Conservation (phyloP, 2,329 filamentous ascomycete species). For the Penicillium sp. region DNA sequence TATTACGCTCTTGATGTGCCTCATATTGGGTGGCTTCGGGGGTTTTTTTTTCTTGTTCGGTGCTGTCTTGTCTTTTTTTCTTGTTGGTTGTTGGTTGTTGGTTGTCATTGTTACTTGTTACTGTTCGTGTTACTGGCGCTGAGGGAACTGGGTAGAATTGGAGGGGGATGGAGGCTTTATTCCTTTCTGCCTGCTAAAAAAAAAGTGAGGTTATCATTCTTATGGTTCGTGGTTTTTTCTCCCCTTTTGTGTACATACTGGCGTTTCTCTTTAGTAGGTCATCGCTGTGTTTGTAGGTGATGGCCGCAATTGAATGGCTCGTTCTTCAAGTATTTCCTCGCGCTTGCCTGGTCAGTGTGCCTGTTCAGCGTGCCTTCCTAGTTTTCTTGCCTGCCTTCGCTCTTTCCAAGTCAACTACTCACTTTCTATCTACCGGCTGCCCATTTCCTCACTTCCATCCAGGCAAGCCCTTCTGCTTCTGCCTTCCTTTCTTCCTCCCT, state of each 20-base stretch:
- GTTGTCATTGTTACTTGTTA: constrained; percentile 20
- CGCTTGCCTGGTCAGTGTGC: not conserved
- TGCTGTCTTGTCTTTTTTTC: constrained; percentile 16
- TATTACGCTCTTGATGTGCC: constrained; percentile 30
- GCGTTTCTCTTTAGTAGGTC: constrained; percentile 17
- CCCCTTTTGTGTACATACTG: constrained; percentile 40
- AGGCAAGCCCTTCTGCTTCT: not conserved
- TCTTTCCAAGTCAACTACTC: not conserved
- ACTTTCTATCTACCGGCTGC: not conserved
- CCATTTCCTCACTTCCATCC: not conserved
- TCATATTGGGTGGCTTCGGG: constrained; percentile 36
- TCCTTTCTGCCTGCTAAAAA: constrained; percentile 21
- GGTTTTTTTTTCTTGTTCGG: constrained; percentile 13
- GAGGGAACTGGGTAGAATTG: constrained; percentile 24
- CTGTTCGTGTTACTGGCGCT: constrained; percentile 27
- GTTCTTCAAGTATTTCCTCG: not conserved
- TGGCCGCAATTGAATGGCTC: constrained; percentile 18
- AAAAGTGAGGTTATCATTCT: constrained; percentile 30
- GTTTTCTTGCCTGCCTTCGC: too few species aligned
- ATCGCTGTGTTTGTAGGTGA: constrained; percentile 18
- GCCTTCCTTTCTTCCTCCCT: constrained; percentile 2
- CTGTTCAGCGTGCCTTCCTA: too few species aligned
- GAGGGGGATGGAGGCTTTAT: constrained; percentile 21
- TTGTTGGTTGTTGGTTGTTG: constrained; percentile 7
- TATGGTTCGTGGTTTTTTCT: constrained; percentile 10